Base-by-base conservation (phyloP, 345 rosid species). In the Eucalyptus caleyi region DNA sequence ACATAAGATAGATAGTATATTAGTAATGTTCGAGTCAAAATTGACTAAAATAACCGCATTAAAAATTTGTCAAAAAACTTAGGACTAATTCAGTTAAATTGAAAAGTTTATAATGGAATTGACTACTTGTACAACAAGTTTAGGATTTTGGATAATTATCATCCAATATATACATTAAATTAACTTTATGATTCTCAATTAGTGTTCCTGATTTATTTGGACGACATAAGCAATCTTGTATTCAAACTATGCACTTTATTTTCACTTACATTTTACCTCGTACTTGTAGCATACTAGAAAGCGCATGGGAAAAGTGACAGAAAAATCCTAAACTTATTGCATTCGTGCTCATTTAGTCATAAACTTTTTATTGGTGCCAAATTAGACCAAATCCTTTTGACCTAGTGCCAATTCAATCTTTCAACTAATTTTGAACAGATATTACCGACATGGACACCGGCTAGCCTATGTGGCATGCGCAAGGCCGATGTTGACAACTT, bases 361-460 rank as follows among this genome's bases (percentile, higher is more conserved):
- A 56, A 56, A 10, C 3, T 4, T 56, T 56, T 56, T 4, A 56
- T 56, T 24, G 11, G 5, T 53, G 59, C 11, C 59, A 21, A 53
- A 53, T 21, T 21, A 53, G 59, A 21, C 59, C 26, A 53, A 21
- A 53, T 53, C 59, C 59, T 21, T 53, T 53, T 53, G 59, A 53
- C 59, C 11, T 10, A 2, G 2, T 56, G 6, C 14, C 30, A 56
- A 56, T 56, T 56, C 30, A 56, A 26, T 56, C 30, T 26, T 56
- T 56, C 1, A 3, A 6, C 62, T 24, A 56, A 56, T 56, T 10
- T 56, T 56, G 30, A 26, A 23, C 0, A 24, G 2, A 56, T 23
- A 56, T 56, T 56, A 2, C 3, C 5, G 2, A 23, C 30, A 26
- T 26, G 5, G 3, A 56, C 30, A 11, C 13, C 3, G 0, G 1